Evolutionary conservation across 805 yeast species (phyloP), one percentile per base, ranked within the genome.

Genomic region (Kregervanrija pseudodelftensis): DNA sequence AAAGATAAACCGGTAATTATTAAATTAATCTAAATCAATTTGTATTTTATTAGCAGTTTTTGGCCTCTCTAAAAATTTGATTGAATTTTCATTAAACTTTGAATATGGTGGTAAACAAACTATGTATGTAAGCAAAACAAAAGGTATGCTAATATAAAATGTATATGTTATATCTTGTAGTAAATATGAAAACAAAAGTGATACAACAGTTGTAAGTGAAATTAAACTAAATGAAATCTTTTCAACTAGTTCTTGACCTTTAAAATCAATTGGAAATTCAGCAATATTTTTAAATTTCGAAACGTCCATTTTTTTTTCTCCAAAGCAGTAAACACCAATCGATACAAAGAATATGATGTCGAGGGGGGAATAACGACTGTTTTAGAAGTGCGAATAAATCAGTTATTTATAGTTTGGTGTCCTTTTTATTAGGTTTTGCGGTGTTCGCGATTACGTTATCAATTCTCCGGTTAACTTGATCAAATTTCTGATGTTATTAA

Each of bases 51-150:
- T 39, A 9, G 43, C 32, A 8, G 10, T 31, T 22, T 7, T 22
- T 16, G 52, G 50, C n/a, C 48, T 45, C 38, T 57, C 51, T 33
- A 76, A 67, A 78, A 81, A 82, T 52, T 57, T 60, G 28, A 70
- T 64, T 32, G 76, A 76, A 47, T 74, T 59, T 52, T 67, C 64
- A 42, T 69, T 80, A 57, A 74, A 84, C 8, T 60, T 50, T 3
- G 82, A 71, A 70, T 81, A 84, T 22, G 83, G 72, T 30, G 88
- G 87, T 15, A 79, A 63, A 4, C 71, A 72, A 5, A 71, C 53
- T 5, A 72, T 43, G 10, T 67, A 45, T 2, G 70, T 56, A 3
- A 68, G 28, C 1, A 65, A 31, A 14, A 68, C 52, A 16, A 69
- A 57, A 10, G 61, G 61, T 10, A 60, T 66, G 57, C 75, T 74